Conservation (phyloP, 805 yeast species). For the Myxozyma lipomycoides region DNA sequence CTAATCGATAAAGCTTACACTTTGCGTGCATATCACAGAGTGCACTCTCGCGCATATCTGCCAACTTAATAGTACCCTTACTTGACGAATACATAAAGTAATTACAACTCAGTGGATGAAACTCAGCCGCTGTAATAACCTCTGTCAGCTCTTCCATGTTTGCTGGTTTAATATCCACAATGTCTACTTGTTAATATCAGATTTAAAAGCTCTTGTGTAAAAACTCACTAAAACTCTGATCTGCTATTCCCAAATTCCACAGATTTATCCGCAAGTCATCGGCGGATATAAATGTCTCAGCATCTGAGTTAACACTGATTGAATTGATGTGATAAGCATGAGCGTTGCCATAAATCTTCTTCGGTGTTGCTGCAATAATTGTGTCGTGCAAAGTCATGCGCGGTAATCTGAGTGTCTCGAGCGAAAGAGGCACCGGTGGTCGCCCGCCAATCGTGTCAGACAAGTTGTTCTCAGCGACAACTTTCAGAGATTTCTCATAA, state of each 20-base stretch:
- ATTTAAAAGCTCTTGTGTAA: not conserved
- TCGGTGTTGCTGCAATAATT: constrained; percentile 91
- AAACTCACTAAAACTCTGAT: constrained; percentile 68
- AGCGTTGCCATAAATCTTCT: constrained; percentile 86
- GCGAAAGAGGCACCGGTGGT: constrained; percentile 24
- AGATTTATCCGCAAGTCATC: constrained; percentile 93
- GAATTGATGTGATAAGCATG: constrained; percentile 98
- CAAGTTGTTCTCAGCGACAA: constrained; percentile 88
- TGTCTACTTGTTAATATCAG: constrained; percentile 40
- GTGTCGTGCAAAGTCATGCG: constrained; percentile 90
- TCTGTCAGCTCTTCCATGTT: constrained; percentile 99
- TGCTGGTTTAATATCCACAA: constrained; percentile 95
- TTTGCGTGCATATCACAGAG: constrained; percentile 83
- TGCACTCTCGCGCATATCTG: constrained; percentile 95
- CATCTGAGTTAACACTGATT: constrained; percentile 89
- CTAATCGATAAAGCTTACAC: constrained; percentile 11
- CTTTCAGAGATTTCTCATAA: constrained; percentile 82
- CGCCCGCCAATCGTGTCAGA: constrained; percentile 42
- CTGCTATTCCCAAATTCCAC: constrained; percentile 93
- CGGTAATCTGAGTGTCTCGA: constrained; percentile 64
- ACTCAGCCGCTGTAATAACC: constrained; percentile 93
- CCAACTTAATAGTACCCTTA: constrained; percentile 90
- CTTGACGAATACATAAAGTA: constrained; percentile 91
- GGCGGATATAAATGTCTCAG: constrained; percentile 86
- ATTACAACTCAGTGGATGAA: constrained; percentile 91